Conservation (phyloP, 2,329 filamentous ascomycete genomes). For the Fusarium phyllophilum region DNA sequence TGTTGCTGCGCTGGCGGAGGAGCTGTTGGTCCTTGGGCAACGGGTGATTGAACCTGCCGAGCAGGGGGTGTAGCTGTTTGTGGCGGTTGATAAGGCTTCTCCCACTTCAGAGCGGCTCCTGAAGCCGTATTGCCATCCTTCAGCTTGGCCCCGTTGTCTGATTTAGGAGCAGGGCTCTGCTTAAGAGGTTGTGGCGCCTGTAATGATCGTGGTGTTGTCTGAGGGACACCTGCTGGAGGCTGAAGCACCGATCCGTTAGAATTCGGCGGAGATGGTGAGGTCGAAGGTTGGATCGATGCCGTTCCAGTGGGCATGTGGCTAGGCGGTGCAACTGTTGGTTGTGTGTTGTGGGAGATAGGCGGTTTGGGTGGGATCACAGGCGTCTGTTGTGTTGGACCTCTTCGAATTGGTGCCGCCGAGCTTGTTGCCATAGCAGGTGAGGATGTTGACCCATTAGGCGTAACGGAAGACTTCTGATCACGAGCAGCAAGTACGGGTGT, state of each 20-base stretch:
- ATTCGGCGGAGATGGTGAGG: slow-evolving; percentile 46
- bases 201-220: slow-evolving; percentile 46
- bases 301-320: slow-evolving; percentile 44
- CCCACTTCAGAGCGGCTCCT: slow-evolving; percentile 51
- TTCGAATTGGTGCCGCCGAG: slow-evolving; percentile 40
- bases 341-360: slow-evolving; percentile 32
- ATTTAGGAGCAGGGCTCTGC: slow-evolving; percentile 48
- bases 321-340: slow-evolving; percentile 44
- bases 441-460: slow-evolving; percentile 40
- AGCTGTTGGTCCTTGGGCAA: slow-evolving; percentile 36
- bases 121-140: slow-evolving; percentile 42
- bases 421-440: slow-evolving; percentile 36
- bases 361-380: slow-evolving; percentile 51
- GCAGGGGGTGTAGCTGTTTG: slow-evolving; percentile 39
- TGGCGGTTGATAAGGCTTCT: slow-evolving; percentile 54
- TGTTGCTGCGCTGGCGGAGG: slow-evolving; percentile 34
- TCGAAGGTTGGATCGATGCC: slow-evolving; percentile 44
- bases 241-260: slow-evolving; percentile 50
- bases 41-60: slow-evolving; percentile 41
- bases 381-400: slow-evolving; percentile 46
- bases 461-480: slow-evolving; percentile 44
- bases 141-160: slow-evolving; percentile 46
- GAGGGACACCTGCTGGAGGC: slow-evolving; percentile 48
- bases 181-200: slow-evolving; percentile 48
- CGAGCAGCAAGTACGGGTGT: slow-evolving; percentile 48